Percentiles rank a stretch among this genome's conserved stretches.
Conservation (phyloP, 306 rosid species). For the Quercus cerris region DNA sequence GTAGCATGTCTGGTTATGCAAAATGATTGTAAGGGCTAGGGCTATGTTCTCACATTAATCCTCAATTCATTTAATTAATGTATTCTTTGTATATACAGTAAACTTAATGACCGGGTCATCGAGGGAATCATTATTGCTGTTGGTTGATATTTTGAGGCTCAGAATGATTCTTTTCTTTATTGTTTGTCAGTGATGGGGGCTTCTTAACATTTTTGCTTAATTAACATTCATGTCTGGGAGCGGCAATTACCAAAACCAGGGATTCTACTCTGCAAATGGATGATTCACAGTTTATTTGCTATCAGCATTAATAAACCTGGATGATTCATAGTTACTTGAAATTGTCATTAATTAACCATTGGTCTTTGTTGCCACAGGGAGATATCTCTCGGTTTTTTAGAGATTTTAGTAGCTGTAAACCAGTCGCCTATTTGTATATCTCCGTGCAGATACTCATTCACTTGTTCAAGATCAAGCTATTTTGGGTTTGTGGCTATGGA, state of each 20-base stretch:
- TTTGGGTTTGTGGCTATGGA: no score
- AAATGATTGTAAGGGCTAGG: conserved; percentile 14
- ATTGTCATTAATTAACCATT: no score
- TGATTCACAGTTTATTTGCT: no score
- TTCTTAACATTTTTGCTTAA: not conserved
- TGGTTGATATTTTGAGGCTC: not conserved
- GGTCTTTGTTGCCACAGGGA: no score
- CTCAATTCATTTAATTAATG: conserved; percentile 4
- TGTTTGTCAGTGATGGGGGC: not conserved
- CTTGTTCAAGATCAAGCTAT: no score
- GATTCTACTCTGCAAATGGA: not conserved
- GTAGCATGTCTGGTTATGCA: not conserved
- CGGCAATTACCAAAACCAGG: not conserved
- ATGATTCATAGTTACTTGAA: no score
- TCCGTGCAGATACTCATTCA: no score
- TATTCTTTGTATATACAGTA: conserved; percentile 3
- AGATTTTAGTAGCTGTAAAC: no score
- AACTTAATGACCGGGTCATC: not conserved
- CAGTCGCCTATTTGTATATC: no score
- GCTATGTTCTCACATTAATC: not conserved
- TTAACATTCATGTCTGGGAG: not conserved
- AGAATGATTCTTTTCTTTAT: not conserved
- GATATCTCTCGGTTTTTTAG: no score
- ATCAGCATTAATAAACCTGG: not conserved
- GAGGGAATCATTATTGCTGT: not conserved